Base-by-base conservation (phyloP, 2,329 filamentous ascomycete species). In the Exutisphaerella laricina region DNA sequence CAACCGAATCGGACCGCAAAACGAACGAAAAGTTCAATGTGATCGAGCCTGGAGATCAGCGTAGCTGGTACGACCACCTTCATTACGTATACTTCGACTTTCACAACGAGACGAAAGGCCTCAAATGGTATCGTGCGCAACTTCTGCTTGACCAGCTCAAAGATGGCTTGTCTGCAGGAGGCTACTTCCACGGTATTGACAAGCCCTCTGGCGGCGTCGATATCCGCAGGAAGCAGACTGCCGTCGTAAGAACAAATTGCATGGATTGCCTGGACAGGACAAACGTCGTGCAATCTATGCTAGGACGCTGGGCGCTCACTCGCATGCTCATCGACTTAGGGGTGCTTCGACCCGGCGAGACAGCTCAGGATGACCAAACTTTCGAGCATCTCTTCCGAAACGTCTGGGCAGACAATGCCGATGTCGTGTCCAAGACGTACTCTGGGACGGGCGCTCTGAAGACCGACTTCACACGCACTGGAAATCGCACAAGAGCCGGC, bases 51-150 rank as follows among this genome's bases (percentile, higher is more conserved):
- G 57, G 69, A 10, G 64, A 78, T 33, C 71, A 71, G 35, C 70
- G 71, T 45, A 77, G 84, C 50, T 73, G 81, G 50, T 85, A 85
- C 64, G 89, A 96, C 64, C 82, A 82, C 32, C 71, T 98, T 32
- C 90, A 98, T 69, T 98, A 98, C 66, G 70, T 97, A 57, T 98
- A 97, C 71, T 98, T 98, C 62, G 92, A 98, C 69, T 98, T 94
- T 66, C 94, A 98, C 70, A 88, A 84, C 60, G 92, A 98, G 69
- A 98, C 94, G 37, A 96, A 96, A 68, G 90, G 90, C 26, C 75
- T 96, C 58, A 82, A 85, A 60, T 95, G 92, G 85, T 84, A 98
- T 64, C 86, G 89, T 36, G 89, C 90, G 0, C 82, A 90, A 65
- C 74, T 94, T 30, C 76, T 98, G 16, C 74, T 98, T 46, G 85